Base-by-base conservation (phyloP, 129 eudicot genomes). In the Smallanthus sonchifolius region DNA sequence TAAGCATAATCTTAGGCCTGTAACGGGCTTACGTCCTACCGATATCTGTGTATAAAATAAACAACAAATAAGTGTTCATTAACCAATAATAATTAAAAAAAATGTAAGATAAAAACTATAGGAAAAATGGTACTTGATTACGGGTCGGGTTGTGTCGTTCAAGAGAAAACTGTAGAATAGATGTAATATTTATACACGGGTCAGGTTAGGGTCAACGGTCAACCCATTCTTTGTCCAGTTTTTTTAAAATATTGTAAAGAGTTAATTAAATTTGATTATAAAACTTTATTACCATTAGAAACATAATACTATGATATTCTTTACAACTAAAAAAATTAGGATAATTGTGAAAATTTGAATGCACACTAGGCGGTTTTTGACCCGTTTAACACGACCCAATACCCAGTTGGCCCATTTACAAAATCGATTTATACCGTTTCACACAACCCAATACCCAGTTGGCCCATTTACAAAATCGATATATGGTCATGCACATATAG, bases 11-110 rank as follows among this genome's bases (percentile, higher is more conserved):
- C 90, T 78, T 74, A 88, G 51, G 73, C 94, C 94, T 0, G 88
- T 88, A n/a, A 85, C 90, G 0, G 90, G 94, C 40, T 83, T 88
- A 24, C 94, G 90, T 28, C 90, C 88, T 69, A 88, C 94, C 14
- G 94, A 85, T 75, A 88, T 74, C 94, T 81, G 54, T 20, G 60
- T 65, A 77, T 72, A 3, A 19, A 61, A 32, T 57, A 24, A 5
- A 61, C 52, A 54, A 56, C 7, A 15, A 57, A 8, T 2, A 1
- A 57, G 51, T 0, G 2, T 24, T 24, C 30, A 24, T 24, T 24
- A 24, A 24, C 30, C 30, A 24, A 24, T 24, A 24, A 24, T 24
- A 24, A 24, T 24, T 24, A 24, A 24, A 24, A 24, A 24, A 24
- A 24, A 24, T 24, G 30, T 24, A 24, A 24, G 30, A 24, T 24